Base-by-base conservation (phyloP, 768 basidiomycete genomes). In the Sistotremastrum suecicum region DNA sequence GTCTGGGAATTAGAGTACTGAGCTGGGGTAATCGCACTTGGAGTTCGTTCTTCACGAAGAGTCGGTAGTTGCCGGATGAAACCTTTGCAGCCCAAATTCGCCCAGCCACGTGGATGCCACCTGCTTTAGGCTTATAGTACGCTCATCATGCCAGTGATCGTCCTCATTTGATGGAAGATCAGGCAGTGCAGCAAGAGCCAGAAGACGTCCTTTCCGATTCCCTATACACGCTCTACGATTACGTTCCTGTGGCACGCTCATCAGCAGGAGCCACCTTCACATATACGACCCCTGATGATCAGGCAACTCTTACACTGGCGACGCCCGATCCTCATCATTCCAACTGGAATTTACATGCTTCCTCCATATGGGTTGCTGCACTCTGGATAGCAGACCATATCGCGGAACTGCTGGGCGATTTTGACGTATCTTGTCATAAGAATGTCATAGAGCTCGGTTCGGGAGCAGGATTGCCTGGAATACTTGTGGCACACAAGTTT, bases 331-430 rank as follows among this genome's bases (percentile, higher is more conserved):
- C 83, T 7, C 63, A 70, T 7, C 63, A 78, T 20, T 65, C 68
- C 11, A 83, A 86, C 54, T 87, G 84, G 84, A 66, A 73, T 1
- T 60, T 87, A 3, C 83, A 88, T 48, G 85, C 84, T 1, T 78
- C 80, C 28, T 80, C 80, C 10, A 75, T 87, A 54, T 88, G 83
- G 85, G 62, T 68, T 5, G 70, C 84, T 4, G 74, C 83, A 10
- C 59, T 74, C 38, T 82, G 75, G 61, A 59, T 85, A 39, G 78
- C 79, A 40, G 75, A 83, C 56, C 75, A 83, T 50, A 46, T 85
- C 33, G 59, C 67, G 30, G 68, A 71, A 34, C 55, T 81, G 3
- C 51, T 56, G 36, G 55, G 78, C 10, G 57, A 64, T 38, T 10
- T 38, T 10, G 10, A 12, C 10, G 37, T 10, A 38, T 10, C 10